phyloP scores from a whole-genome alignment of 2,329 filamentous ascomycete species.

The Colletotrichum scovillei region DNA sequence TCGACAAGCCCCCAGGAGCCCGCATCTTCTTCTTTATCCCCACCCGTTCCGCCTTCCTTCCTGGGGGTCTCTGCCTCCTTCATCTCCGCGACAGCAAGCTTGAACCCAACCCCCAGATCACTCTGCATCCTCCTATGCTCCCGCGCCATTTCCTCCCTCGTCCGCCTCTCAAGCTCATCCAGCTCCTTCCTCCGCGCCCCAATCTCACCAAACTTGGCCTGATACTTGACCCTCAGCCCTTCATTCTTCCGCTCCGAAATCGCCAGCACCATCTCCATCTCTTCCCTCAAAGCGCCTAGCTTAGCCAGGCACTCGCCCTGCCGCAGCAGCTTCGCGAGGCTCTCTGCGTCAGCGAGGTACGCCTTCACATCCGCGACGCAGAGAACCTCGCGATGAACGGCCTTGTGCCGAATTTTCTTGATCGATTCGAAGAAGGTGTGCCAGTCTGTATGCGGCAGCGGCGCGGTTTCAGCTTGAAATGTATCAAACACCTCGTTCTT shows the following conservation, averaged over 20 bases:
- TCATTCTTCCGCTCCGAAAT: neutral
- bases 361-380: neutral
- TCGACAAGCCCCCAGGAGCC: rapidly evolving
- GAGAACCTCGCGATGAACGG: neutral
- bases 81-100: neutral
- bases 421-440: neutral
- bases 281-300: neutral
- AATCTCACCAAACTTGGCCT: neutral
- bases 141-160: neutral
- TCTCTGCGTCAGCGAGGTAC: neutral
- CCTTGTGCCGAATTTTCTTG: neutral
- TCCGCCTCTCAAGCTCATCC: neutral
- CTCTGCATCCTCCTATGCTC: neutral
- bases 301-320: constrained; percentile 45
- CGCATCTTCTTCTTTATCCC: neutral
- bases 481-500: neutral
- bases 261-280: neutral
- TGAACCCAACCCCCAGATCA: neutral
- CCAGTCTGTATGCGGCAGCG: neutral
- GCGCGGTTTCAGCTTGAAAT: neutral
- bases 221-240: neutral
- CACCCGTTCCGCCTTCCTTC: too few species aligned
- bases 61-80: neutral
- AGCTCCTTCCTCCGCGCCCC: neutral
- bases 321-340: constrained; percentile 17